These are phyloP conservation scores for Vicia villosa DNA, from an alignment of 306 rosid species.

Conservation along the genomic window DNA sequence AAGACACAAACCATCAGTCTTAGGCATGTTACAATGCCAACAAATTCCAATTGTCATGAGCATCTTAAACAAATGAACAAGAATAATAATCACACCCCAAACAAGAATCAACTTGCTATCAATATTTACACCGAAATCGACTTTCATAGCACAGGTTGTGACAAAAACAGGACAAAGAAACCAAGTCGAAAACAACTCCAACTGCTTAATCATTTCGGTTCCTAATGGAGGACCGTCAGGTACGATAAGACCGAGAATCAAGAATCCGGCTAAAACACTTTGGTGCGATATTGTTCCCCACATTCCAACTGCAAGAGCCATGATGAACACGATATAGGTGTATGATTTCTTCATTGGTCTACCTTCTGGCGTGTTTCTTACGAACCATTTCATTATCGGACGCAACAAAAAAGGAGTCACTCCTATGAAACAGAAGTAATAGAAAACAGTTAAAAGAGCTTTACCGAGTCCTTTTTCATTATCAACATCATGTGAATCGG, in stretches of 20 bases:
- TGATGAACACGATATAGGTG: constrained; percentile 5
- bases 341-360: constrained; percentile 35
- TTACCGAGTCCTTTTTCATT: not conserved
- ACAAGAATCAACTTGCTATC: accelerated
- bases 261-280: constrained; percentile 40
- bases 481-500: not conserved
- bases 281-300: constrained; percentile 11
- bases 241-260: constrained; percentile 50
- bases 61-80: constrained; percentile 30
- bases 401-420: not conserved
- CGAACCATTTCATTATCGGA: constrained; percentile 44
- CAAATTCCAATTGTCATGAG: constrained; percentile 20
- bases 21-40: constrained; percentile 38
- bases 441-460: not conserved
- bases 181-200: constrained; percentile 40
- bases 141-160: constrained; percentile 44
- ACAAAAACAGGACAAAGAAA: constrained; percentile 52
- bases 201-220: constrained; percentile 47
- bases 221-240: constrained; percentile 71
- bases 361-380: constrained; percentile 51
- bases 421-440: not conserved
- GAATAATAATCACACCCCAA: not conserved
- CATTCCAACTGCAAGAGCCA: constrained; percentile 9
- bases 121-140: not conserved
- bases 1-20: constrained; percentile 42